These are phyloP conservation scores for Chalciporus piperatus DNA, from an alignment of 768 basidiomycete species.

Conservation along the genomic window DNA sequence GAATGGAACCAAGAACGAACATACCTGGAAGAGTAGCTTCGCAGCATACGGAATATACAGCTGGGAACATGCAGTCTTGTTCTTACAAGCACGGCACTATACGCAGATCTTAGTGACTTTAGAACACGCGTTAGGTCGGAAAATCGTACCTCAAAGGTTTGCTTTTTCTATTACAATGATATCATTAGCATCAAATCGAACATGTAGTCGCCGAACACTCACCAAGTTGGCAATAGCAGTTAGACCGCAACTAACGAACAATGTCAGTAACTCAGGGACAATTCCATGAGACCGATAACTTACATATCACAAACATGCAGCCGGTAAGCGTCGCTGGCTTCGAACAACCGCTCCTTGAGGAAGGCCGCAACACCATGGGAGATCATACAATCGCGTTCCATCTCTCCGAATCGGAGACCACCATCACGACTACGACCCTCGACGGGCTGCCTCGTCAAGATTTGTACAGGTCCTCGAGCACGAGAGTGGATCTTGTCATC, in stretches of 20 bases:
- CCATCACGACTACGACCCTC: slow-evolving; percentile 99
- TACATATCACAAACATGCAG: slow-evolving; percentile 96
- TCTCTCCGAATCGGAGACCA: slow-evolving; percentile 99
- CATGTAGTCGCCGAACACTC: slow-evolving; percentile 30
- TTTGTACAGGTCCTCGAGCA: slow-evolving; percentile 96
- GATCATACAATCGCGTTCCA: slow-evolving; percentile 99
- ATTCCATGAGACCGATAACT: slow-evolving; percentile 31
- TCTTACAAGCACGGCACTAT: slow-evolving; percentile 92
- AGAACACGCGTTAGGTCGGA: neutral
- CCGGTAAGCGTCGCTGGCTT: slow-evolving; percentile 90
- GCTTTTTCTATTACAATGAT: slow-evolving; percentile 70
- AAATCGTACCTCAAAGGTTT: slow-evolving; percentile 80
- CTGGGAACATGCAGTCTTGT: slow-evolving; percentile 93
- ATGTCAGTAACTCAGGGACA: slow-evolving; percentile 7
- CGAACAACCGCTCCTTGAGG: slow-evolving; percentile 95
- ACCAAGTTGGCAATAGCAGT: slow-evolving; percentile 96
- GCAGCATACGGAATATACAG: slow-evolving; percentile 95
- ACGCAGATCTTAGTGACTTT: neutral
- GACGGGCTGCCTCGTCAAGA: slow-evolving; percentile 94
- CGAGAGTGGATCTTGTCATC: slow-evolving; percentile 99
- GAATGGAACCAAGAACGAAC: slow-evolving; percentile 14
- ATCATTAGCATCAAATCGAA: slow-evolving; percentile 12
- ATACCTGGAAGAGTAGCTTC: slow-evolving; percentile 91
- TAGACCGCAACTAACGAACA: slow-evolving; percentile 71
- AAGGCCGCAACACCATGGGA: slow-evolving; percentile 98